Evolutionary conservation across 192 early-diverging fungal species (phyloP).

Genomic region (Obelidium mucronatum): DNA sequence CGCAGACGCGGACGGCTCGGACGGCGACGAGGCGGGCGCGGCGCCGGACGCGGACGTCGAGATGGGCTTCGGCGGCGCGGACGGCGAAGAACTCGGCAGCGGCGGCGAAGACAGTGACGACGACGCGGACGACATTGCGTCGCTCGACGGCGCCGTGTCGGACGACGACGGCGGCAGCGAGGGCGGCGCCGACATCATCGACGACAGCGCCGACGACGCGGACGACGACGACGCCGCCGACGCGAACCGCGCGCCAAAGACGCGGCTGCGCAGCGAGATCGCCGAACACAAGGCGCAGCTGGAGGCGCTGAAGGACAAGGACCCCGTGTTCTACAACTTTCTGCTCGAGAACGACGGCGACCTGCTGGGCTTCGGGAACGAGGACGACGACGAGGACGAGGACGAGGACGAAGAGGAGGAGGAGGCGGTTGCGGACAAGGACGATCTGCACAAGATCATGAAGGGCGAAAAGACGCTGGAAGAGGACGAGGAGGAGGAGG

Average conservation of each 20-base stretch:
- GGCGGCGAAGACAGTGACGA: conserved; percentile 48
- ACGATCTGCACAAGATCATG: conserved; percentile 39
- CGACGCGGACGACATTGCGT: conserved; percentile 60
- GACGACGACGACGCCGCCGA: conserved; percentile 49
- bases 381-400: conserved; percentile 40
- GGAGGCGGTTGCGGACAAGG: conserved; percentile 37
- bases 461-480: conserved; percentile 47
- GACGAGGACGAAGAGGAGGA: conserved; percentile 44
- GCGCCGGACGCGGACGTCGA: conserved; percentile 40
- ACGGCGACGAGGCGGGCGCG: conserved; percentile 34
- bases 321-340: conserved; percentile 93
- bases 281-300: conserved; percentile 80
- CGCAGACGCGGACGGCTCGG: conserved; percentile 35
- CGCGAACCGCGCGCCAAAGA: conserved; percentile 42
- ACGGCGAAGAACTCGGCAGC: conserved; percentile 32
- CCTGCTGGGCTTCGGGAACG: conserved; percentile 76
- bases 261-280: conserved; percentile 63
- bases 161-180: conserved; percentile 49
- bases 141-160: conserved; percentile 33
- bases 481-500: conserved; percentile 47
- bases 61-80: conserved; percentile 26
- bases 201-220: conserved; percentile 62
- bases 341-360: conserved; percentile 85
- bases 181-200: conserved; percentile 50
- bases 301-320: conserved; percentile 82